A percentile compares a stretch with the other conserved stretches of the same genome.
Evolutionary conservation across 805 yeast species (phyloP).

Genomic region (Torulaspora indica): DNA sequence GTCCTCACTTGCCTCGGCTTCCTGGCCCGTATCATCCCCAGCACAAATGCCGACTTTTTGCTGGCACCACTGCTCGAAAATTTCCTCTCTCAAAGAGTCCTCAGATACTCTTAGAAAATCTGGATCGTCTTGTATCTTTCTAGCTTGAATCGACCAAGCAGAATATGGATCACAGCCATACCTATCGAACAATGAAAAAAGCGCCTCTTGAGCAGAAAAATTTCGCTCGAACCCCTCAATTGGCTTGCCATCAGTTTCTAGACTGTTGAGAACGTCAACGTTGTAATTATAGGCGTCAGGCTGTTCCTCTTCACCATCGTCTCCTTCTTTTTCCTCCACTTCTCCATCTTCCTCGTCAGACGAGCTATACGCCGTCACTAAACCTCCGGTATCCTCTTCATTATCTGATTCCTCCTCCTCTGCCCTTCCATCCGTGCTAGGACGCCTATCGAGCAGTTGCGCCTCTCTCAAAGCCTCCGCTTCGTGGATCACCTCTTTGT

Average conservation of each 20-base stretch:
- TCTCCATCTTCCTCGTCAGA: slow-evolving; percentile 20
- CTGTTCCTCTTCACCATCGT: slow-evolving; percentile 15
- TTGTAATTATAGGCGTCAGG: slow-evolving; percentile 13
- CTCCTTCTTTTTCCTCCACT: slow-evolving; percentile 13
- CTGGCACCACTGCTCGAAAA: slow-evolving; percentile 47
- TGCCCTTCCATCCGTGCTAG: slow-evolving; percentile 7
- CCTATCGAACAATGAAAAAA: slow-evolving; percentile 37
- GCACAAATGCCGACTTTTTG: background rate
- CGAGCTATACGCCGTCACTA: slow-evolving; percentile 23
- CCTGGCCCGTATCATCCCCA: background rate
- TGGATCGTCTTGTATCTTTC: slow-evolving; percentile 41
- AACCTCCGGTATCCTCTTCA: background rate
- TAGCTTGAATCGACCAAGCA: slow-evolving; percentile 46
- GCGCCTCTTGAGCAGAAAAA: slow-evolving; percentile 15
- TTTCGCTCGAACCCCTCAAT: slow-evolving; percentile 1
- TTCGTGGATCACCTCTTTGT: slow-evolving; percentile 19
- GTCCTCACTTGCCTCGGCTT: slow-evolving; percentile 3
- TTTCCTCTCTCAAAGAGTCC: slow-evolving; percentile 35
- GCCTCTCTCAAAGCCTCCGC: slow-evolving; percentile 8
- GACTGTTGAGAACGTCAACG: slow-evolving; percentile 17
- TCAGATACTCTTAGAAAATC: slow-evolving; percentile 37
- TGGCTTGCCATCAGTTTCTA: slow-evolving; percentile 14
- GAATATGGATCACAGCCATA: slow-evolving; percentile 41
- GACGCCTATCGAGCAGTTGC: background rate
- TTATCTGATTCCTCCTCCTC: slow-evolving; percentile 1